Base-by-base conservation (phyloP, 23 red algal species). In the Cyanidium caldarium region DNA sequence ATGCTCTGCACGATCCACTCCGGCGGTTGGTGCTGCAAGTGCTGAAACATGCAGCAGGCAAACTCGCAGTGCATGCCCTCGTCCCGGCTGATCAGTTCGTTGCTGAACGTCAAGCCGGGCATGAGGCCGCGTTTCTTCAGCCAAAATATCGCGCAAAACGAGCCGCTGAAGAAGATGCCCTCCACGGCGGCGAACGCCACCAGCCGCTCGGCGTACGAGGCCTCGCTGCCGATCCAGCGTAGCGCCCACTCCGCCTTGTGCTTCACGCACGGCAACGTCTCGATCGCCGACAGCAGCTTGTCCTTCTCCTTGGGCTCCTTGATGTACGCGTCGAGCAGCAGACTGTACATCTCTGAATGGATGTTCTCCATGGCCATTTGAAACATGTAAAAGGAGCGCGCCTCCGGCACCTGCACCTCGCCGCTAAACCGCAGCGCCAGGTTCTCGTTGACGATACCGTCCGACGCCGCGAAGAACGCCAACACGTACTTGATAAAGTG, bases 301-400 rank as follows among this genome's bases (percentile, higher is more conserved):
- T 45, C 45, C 42, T 75, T 75, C 39, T 75, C 70, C 34, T 1
- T 45, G 1, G 58, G 7, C 13, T 75, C 70, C 38, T 61, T 56
- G 35, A 75, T 46, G 39, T 46, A 75, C 1, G 70, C 38, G 19
- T 75, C 70, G 2, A 75, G 38, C 2, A 75, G 30, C 35, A 75
- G 39, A 1, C 45, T 61, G n/a, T 75, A 75, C 70, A 75, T 75
- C 58, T 75, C 70, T 13, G 70, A 75, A 28, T 75, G 70, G 39
- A 75, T 61, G 41, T 75, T 75, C 43, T 75, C 70, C 70, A 75
- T 75, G 1, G 70, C 70, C 40, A 75, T 75, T 26, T 75, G 70
- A 46, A 75, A 75, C 33, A 56, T 61, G 58, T 75, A 75, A 58
- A 75, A 75, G n/a, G 45, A 75, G 35, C 70, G 37, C 3, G 70